Evolutionary conservation across 1,284 basidiomycete species (phyloP).

Genomic region (Irpex sp.): DNA sequence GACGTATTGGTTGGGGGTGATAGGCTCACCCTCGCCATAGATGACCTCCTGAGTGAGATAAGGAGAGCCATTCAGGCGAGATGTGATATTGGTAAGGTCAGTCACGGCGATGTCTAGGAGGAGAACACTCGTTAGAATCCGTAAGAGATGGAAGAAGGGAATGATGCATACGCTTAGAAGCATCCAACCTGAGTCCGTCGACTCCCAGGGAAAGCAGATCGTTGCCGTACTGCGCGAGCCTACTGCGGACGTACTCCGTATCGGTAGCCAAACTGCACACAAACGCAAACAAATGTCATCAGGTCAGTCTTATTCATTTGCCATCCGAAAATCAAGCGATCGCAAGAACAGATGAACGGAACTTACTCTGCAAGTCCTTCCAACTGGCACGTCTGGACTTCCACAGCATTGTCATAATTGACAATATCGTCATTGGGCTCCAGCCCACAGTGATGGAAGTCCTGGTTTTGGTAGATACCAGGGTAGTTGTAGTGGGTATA

Average conservation of each 20-base stretch:
- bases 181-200: conserved; percentile 64
- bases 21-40: conserved; percentile 47
- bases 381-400: conserved; percentile 63
- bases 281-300: neutral
- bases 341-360: neutral
- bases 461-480: conserved; percentile 48
- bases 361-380: conserved; percentile 55
- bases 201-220: conserved; percentile 60
- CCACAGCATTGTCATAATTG: conserved; percentile 45
- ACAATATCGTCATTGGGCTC: conserved; percentile 51
- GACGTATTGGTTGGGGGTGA: conserved; percentile 54
- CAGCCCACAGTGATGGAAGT: conserved; percentile 66
- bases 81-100: conserved; percentile 53
- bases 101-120: conserved; percentile 46
- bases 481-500: conserved; percentile 61
- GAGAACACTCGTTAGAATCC: neutral
- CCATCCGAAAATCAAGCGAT: neutral
- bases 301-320: neutral
- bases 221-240: conserved; percentile 55
- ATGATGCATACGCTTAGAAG: conserved; percentile 51
- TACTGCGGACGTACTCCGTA: conserved; percentile 51
- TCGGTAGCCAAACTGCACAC: conserved; percentile 51
- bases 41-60: conserved; percentile 64
- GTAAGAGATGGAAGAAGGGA: neutral
- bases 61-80: conserved; percentile 35